These are phyloP conservation scores for Fraxinus greggii DNA, from an alignment of 305 asterid genomes.

Conservation along the genomic window DNA sequence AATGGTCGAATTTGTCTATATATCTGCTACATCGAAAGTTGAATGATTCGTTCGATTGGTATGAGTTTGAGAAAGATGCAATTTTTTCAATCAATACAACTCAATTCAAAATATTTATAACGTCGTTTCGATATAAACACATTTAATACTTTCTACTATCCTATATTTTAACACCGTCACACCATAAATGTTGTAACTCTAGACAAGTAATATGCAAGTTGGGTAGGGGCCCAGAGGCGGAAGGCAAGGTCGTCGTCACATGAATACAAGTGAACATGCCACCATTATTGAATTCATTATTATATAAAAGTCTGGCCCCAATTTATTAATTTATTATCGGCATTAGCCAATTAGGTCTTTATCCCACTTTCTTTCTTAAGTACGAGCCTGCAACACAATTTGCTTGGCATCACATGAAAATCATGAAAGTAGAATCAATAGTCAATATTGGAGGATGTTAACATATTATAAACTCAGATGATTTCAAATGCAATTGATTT, in stretches of 20 bases:
- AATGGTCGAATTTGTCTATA: too few species aligned
- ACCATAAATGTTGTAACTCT: not conserved
- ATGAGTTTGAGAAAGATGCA: not conserved
- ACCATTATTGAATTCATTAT: slow-evolving; percentile 28
- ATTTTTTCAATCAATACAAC: not conserved
- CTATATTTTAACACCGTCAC: too few species aligned
- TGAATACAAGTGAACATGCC: slow-evolving; percentile 35
- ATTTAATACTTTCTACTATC: too few species aligned
- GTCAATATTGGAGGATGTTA: not conserved
- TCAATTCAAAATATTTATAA: not conserved
- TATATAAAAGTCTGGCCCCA: not conserved
- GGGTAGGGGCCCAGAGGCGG: slow-evolving; percentile 8
- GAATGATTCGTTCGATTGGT: not conserved
- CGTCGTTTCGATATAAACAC: too few species aligned
- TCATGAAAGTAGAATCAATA: not conserved
- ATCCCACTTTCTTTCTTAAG: not conserved
- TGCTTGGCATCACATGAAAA: not conserved
- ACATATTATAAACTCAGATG: too few species aligned
- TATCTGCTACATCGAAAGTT: too few species aligned
- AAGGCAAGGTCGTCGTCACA: slow-evolving; percentile 15
- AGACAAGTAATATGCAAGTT: not conserved
- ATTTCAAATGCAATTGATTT: not conserved
- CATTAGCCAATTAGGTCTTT: not conserved
- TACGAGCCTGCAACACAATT: not conserved
- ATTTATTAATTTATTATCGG: not conserved